Evolutionary conservation across 73 alveolate genomes (phyloP), one percentile per base, ranked within the genome.

Genomic region (Paramecium sexaurelia): DNA sequence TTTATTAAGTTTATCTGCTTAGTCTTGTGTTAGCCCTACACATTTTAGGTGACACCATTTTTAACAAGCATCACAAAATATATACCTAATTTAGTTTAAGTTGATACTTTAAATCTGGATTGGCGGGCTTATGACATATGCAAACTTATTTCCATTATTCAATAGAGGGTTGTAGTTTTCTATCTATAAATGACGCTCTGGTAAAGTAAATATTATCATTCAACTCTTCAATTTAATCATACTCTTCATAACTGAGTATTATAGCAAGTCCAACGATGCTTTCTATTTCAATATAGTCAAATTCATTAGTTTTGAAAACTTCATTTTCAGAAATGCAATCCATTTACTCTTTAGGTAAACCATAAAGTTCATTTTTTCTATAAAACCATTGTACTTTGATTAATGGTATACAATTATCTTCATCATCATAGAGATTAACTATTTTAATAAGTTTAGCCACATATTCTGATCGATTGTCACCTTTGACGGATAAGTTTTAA

Each of bases 101-200:
- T 78, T 78, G 39, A 41, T 78, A 78, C 90, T 78, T 78, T 45
- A 78, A 24, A 78, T 78, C 90, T 22, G 90, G 90, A 78, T 78
- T 78, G 68, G 90, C 61, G 71, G 90, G 90, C 43, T 78, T 78
- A 32, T 78, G 71, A 40, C 90, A 78, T 22, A 78, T 39, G 22
- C 90, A 78, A 41, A 40, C 55, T 26, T 15, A 17, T 33, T 39
- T 29, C 90, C 90, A 78, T 78, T 37, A 78, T 7, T 26, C 40
- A 45, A 78, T 2, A 10, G 90, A 40, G 29, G 90, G 90, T 7
- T 20, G 17, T 41, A 78, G 22, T 37, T 39, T 78, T 24, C 55
- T 43, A 19, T 78, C 47, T 7, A 78, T 37, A 78, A 78, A 78
- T 24, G 68, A 41, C 3, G 90, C 90, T 33, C 90, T 78, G 4